A percentile compares a stretch with the other conserved stretches of the same genome.
Conservation (phyloP, 352 stramenopile genomes). For the Globisporangium cederbergense region DNA sequence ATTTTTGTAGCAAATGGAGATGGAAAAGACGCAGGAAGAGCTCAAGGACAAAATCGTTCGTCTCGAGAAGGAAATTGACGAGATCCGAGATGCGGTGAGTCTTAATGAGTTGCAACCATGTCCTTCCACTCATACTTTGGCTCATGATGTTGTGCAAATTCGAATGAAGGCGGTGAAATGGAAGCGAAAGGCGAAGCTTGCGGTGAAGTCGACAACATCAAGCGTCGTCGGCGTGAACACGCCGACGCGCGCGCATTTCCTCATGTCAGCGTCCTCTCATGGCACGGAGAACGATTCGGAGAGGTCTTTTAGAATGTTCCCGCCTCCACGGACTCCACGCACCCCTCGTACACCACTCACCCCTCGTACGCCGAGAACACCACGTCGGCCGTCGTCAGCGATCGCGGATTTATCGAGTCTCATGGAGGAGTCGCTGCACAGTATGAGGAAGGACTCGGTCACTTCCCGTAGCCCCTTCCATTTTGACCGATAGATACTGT, state of each 20-base stretch:
- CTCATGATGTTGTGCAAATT: slow-evolving; percentile 7
- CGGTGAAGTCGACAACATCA: slow-evolving; percentile 29
- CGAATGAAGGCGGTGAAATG: slow-evolving; percentile 36
- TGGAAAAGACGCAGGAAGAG: slow-evolving; percentile 45
- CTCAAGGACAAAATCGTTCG: slow-evolving; percentile 51
- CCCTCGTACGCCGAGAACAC: slow-evolving; percentile 5
- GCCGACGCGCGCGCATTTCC: slow-evolving; percentile 32
- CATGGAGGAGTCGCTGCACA: slow-evolving; percentile 75
- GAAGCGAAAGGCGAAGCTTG: slow-evolving; percentile 72
- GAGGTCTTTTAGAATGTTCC: slow-evolving; percentile 45
- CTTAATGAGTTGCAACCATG: background rate
- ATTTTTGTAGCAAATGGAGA: slow-evolving; percentile 25
- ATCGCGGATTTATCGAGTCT: slow-evolving; percentile 75
- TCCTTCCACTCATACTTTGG: background rate
- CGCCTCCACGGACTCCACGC: slow-evolving; percentile 26
- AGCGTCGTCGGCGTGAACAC: slow-evolving; percentile 23
- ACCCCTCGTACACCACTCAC: slow-evolving; percentile 11
- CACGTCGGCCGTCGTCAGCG: slow-evolving; percentile 48
- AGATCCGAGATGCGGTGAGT: slow-evolving; percentile 52
- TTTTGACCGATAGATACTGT: slow-evolving; percentile 2
- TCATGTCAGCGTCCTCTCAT: slow-evolving; percentile 55
- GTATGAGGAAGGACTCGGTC: slow-evolving; percentile 48
- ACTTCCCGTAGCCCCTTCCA: background rate
- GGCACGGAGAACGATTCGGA: slow-evolving; percentile 59
- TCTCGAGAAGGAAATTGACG: slow-evolving; percentile 62